A percentile compares a stretch with the other conserved stretches of the same genome.
Conservation (phyloP, 495 filamentous ascomycete species). For the Platismatia glauca region DNA sequence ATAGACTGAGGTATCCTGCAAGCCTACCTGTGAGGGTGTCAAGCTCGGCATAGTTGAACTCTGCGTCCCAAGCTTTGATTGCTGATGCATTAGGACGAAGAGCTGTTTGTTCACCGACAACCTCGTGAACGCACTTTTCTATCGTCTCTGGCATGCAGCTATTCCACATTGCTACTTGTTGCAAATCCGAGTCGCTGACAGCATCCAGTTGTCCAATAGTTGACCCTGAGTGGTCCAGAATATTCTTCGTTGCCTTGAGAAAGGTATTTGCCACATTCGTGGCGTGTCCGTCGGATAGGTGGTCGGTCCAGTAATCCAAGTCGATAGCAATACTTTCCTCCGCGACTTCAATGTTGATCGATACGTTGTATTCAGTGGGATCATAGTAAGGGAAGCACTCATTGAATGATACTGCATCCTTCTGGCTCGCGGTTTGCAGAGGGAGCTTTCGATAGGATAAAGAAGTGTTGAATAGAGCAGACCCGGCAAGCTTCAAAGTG, state of each 20-base stretch:
- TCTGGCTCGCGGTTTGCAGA: conserved; percentile 18
- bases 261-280: conserved; percentile 43
- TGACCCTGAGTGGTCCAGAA: conserved; percentile 29
- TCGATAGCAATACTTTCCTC: conserved; percentile 40
- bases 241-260: conserved; percentile 36
- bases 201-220: conserved; percentile 32
- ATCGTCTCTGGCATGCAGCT: conserved; percentile 29
- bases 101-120: conserved; percentile 34
- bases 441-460: conserved; percentile 39
- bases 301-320: conserved; percentile 50
- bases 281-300: conserved; percentile 41
- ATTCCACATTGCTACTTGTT: conserved; percentile 41
- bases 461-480: conserved; percentile 38
- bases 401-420: conserved; percentile 31
- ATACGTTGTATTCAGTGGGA: conserved; percentile 48
- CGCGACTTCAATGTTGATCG: conserved; percentile 45
- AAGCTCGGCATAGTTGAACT: conserved; percentile 42
- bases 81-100: conserved; percentile 33
- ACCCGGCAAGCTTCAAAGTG: conserved; percentile 33
- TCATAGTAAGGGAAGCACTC: conserved; percentile 41
- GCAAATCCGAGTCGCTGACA: conserved; percentile 32
- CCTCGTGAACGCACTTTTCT: conserved; percentile 37
- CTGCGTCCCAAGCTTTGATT: conserved; percentile 42
- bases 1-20: conserved; percentile 34
- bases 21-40: conserved; percentile 38